Evolutionary conservation across 73 alveolate genomes (phyloP).

Genomic region (Paramecium biaurelia): DNA sequence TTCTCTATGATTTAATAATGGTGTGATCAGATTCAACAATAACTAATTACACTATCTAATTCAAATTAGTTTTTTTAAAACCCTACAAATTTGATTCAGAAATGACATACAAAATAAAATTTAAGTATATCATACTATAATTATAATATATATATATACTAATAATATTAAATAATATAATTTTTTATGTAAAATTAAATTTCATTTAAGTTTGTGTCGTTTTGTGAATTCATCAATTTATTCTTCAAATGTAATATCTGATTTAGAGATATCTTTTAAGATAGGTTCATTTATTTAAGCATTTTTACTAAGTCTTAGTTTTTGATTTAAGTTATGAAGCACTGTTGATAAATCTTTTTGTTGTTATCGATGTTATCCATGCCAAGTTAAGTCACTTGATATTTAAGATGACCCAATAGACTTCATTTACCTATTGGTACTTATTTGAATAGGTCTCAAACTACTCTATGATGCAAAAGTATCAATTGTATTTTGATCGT

Average conservation of each 20-base stretch:
- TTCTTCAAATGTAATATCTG: conserved; percentile 46
- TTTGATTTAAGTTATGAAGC: neutral
- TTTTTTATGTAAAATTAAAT: neutral
- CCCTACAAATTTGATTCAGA: neutral
- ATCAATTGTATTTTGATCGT: neutral
- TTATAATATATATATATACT: too few relatives aligned
- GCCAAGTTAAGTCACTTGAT: conserved; percentile 16
- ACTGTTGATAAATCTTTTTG: conserved; percentile 22
- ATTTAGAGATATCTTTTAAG: conserved; percentile 2
- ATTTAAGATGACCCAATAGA: neutral
- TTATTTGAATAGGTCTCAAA: neutral
- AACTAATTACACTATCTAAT: neutral
- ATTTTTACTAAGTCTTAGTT: conserved; percentile 18
- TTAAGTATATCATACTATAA: neutral
- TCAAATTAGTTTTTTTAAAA: neutral
- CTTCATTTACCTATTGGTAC: neutral
- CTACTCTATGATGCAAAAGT: conserved; percentile 9
- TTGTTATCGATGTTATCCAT: conserved; percentile 26
- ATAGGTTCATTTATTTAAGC: neutral
- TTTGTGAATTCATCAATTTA: conserved; percentile 31
- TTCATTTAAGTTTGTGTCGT: conserved; percentile 9
- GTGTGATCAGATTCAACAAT: neutral
- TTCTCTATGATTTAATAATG: neutral
- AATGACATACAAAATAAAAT: neutral
- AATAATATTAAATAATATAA: neutral